Conservation (phyloP, 1,139 yeast genomes). For the Candida sanyaensis region DNA sequence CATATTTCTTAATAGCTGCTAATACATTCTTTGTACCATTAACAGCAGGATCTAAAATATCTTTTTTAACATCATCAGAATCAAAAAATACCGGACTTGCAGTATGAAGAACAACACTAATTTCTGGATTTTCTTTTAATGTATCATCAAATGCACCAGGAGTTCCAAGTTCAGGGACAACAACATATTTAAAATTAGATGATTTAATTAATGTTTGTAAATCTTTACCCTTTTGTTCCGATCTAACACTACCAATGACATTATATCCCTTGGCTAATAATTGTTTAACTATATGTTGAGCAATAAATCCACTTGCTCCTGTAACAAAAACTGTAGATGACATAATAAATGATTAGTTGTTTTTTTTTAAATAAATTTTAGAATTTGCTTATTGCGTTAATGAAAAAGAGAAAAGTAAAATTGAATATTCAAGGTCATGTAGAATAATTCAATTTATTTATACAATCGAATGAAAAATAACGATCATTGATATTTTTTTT, state of each 20-base stretch:
- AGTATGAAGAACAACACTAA: constrained; percentile 29
- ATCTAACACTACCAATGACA: constrained; percentile 40
- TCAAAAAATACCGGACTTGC: constrained; percentile 33
- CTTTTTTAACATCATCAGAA: constrained; percentile 25
- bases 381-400: no score
- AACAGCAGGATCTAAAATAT: constrained; percentile 32
- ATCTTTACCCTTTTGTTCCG: constrained; percentile 29
- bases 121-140: constrained; percentile 28
- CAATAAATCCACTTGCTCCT: constrained; percentile 34
- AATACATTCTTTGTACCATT: constrained; percentile 32
- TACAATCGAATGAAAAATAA: no score
- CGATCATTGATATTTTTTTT: no score
- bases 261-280: constrained; percentile 26
- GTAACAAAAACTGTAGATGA: constrained; percentile 18
- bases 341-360: background rate
- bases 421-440: no score
- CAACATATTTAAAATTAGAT: constrained; percentile 28
- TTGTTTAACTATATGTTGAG: constrained; percentile 29
- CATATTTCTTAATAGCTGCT: constrained; percentile 22
- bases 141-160: constrained; percentile 33
- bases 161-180: constrained; percentile 26
- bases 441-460: no score
- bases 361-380: background rate
- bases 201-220: constrained; percentile 11
- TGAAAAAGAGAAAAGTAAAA: background rate